phyloP scores from a whole-genome alignment of 495 filamentous ascomycete genomes.

The Hypomontagnella monticulosa region DNA sequence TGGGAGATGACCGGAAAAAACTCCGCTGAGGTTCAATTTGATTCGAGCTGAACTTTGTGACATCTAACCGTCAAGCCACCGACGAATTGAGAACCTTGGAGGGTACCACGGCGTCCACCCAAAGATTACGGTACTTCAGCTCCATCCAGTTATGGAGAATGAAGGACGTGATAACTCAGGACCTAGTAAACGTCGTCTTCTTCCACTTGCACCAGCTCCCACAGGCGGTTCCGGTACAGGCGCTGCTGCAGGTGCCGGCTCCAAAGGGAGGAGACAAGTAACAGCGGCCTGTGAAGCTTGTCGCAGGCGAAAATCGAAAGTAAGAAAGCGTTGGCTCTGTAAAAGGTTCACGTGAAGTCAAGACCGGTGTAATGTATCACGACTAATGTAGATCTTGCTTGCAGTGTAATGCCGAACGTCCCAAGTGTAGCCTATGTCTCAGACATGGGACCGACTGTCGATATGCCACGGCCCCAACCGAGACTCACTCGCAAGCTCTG shows the following conservation, averaged over 20 bases:
- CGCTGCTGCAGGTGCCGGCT: neutral
- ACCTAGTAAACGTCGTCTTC: constrained; percentile 12
- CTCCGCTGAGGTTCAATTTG: constrained; percentile 20
- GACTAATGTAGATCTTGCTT: constrained; percentile 6
- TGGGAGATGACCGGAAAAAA: constrained; percentile 27
- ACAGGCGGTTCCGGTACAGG: constrained; percentile 18
- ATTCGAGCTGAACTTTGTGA: neutral
- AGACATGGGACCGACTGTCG: constrained; percentile 49
- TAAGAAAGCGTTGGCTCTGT: constrained; percentile 23
- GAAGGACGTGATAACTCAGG: neutral
- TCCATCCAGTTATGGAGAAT: constrained; percentile 19
- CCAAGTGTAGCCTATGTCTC: constrained; percentile 49
- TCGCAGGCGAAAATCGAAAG: constrained; percentile 65
- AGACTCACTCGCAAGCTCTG: constrained; percentile 54
- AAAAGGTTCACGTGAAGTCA: neutral
- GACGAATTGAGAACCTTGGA: neutral
- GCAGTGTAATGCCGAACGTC: constrained; percentile 53
- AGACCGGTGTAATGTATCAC: constrained; percentile 13
- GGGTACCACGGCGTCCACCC: constrained; percentile 1
- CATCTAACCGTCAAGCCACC: constrained; percentile 7
- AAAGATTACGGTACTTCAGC: neutral
- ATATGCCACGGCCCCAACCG: constrained; percentile 51
- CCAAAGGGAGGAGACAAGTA: constrained; percentile 53
- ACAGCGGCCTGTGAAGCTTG: constrained; percentile 65
- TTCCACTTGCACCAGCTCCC: constrained; percentile 34